These are phyloP conservation scores for Stemphylium beticola DNA, from an alignment of 2,329 filamentous ascomycete genomes.

Conservation along the genomic window DNA sequence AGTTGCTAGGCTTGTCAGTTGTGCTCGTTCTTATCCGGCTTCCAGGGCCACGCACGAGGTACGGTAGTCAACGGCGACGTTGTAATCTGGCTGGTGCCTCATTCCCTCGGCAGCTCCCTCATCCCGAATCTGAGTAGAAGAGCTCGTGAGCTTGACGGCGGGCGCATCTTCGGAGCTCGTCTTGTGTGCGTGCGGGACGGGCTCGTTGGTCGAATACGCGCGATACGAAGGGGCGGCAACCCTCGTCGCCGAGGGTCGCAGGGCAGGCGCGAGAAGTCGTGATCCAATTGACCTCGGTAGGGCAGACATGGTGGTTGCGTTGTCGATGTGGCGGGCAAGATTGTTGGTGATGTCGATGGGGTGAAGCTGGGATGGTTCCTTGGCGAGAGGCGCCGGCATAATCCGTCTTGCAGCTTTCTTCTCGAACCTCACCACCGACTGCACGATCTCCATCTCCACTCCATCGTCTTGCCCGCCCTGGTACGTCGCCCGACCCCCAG, in stretches of 20 bases:
- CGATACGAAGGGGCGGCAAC: conserved; percentile 36
- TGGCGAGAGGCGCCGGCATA: conserved; percentile 31
- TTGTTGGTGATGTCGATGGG: conserved; percentile 28
- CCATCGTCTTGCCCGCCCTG: conserved; percentile 46
- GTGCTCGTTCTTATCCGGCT: background rate
- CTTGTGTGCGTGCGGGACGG: conserved; percentile 30
- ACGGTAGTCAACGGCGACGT: conserved; percentile 80
- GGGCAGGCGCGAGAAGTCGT: conserved; percentile 46
- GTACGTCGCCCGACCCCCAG: conserved; percentile 31
- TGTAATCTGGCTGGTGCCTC: conserved; percentile 80
- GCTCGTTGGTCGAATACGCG: conserved; percentile 40
- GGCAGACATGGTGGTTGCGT: conserved; percentile 47
- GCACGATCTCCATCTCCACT: conserved; percentile 41
- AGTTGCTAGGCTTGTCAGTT: conserved; percentile 66
- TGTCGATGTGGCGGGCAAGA: conserved; percentile 21
- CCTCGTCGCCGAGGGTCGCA: conserved; percentile 35
- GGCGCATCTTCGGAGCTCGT: conserved; percentile 48
- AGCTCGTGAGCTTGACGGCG: conserved; percentile 39
- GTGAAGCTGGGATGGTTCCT: conserved; percentile 26
- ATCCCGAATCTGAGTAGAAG: conserved; percentile 59
- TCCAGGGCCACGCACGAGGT: conserved; percentile 72
- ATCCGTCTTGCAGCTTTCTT: conserved; percentile 39
- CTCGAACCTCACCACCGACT: conserved; percentile 38
- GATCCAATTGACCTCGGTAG: conserved; percentile 50
- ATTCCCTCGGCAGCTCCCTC: conserved; percentile 58